phyloP scores from a whole-genome alignment of 805 yeast species.

The Clavispora asparagi region DNA sequence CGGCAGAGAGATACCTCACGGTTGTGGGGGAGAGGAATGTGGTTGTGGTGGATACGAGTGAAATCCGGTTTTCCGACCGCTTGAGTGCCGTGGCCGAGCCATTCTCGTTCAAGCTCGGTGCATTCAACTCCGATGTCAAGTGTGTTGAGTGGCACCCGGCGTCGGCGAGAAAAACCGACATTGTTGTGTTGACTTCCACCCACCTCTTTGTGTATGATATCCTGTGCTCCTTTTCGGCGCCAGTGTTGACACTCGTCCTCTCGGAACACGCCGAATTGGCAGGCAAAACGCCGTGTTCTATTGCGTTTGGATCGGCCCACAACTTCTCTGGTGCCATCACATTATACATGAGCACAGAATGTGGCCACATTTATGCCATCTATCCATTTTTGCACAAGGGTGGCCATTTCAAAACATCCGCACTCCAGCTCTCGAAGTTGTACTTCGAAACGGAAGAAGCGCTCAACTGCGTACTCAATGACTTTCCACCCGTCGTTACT shows the following conservation, averaged over 20 bases:
- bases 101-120: constrained; percentile 1
- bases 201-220: constrained; percentile 10
- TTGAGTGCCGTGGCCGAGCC: neutral
- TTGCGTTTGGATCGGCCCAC: constrained; percentile 12
- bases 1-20: constrained; percentile 8
- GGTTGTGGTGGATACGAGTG: constrained; percentile 6
- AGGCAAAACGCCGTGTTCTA: constrained; percentile 5
- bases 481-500: constrained; percentile 9
- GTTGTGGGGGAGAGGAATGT: constrained; percentile 7
- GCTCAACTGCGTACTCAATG: constrained; percentile 1
- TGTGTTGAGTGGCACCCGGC: constrained; percentile 14
- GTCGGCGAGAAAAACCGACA: constrained; percentile 7
- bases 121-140: constrained; percentile 1
- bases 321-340: constrained; percentile 11
- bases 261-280: constrained; percentile 2
- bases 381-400: constrained; percentile 9
- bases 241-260: constrained; percentile 6
- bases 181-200: constrained; percentile 10
- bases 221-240: constrained; percentile 6
- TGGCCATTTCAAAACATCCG: constrained; percentile 5
- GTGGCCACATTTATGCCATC: constrained; percentile 9
- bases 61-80: constrained; percentile 1
- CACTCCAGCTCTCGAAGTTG: constrained; percentile 5
- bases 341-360: constrained; percentile 8
- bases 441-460: constrained; percentile 7